Conservation (phyloP, 148 eudicot species). For the Salicornia ramosissima region DNA sequence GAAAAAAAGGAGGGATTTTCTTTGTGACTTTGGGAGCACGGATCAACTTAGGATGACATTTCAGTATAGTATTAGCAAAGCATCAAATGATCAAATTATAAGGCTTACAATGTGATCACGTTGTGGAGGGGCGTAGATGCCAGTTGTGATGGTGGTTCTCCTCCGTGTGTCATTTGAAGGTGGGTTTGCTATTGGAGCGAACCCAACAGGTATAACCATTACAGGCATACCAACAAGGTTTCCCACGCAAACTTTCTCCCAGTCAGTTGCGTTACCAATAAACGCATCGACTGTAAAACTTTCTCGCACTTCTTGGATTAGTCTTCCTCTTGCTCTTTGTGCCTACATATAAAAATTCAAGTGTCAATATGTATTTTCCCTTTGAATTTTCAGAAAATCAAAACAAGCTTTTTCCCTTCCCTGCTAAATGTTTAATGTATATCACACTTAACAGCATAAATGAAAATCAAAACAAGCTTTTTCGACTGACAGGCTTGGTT, state of each 20-base stretch:
- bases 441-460: too few relatives aligned
- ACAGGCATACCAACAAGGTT: constrained; percentile 93
- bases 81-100: not conserved
- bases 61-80: too few relatives aligned
- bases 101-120: constrained; percentile 75
- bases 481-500: too few relatives aligned
- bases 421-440: too few relatives aligned
- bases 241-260: constrained; percentile 84
- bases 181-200: constrained; percentile 38
- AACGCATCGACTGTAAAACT: constrained; percentile 75
- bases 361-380: not conserved
- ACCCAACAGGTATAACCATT: constrained; percentile 70
- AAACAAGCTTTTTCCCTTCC: too few relatives aligned
- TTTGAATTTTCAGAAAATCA: not conserved
- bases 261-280: constrained; percentile 71
- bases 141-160: constrained; percentile 63
- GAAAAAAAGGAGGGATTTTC: too few relatives aligned
- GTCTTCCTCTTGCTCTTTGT: constrained; percentile 75
- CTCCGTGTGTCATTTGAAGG: constrained; percentile 43
- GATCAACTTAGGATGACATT: too few relatives aligned
- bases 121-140: constrained; percentile 79
- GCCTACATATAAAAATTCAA: constrained; percentile 40
- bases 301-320: constrained; percentile 61
- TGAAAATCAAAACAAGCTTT: too few relatives aligned
- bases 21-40: too few relatives aligned